Evolutionary conservation across 2,329 filamentous ascomycete genomes (phyloP), one percentile per base, ranked within the genome.

Genomic region (Coniella lustricola): DNA sequence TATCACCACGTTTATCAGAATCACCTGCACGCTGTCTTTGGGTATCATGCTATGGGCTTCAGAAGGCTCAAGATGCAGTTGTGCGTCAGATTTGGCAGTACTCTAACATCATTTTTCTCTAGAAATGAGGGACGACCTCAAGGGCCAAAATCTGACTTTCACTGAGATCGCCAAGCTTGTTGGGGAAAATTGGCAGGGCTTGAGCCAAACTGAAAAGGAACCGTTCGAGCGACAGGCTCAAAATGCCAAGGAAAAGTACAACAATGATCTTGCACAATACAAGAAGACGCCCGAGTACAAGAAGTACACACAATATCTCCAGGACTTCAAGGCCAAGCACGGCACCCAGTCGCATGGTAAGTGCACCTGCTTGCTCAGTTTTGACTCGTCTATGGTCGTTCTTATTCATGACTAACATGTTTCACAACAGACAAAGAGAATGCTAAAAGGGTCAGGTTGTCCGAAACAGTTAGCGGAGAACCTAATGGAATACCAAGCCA

Each of bases 141-240:
- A 87, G 61, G 85, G 82, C 3, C 81, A 85, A 50, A 86, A 85
- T 41, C 67, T 91, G 4, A 85, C 83, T 1, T 93, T 93, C 58
- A 90, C 86, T 1, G 86, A 90, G 59, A 90, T 91, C 54, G 87
- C 87, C 10, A 90, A 90, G 59, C 69, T 89, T 1, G 87, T 90
- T 1, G 87, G 87, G 7, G 86, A 91, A 60, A 80, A 85, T 59
- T 91, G 87, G 87, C 87, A 91, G 61, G 82, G 79, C 45, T 67
- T 91, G 8, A 72, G 78, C 2, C 72, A 79, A 1, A 65, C 71
- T 1, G 82, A 87, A 56, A 86, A 87, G 59, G 86, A 89, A 59
- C 73, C 76, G 0, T 91, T 78, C 56, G 87, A 91, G 62, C 76
- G 75, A 34, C 81, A 86, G 59, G 86, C 87, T 20, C 82, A 83